phyloP scores from a whole-genome alignment of 768 basidiomycete genomes.

The Suillus decipiens region DNA sequence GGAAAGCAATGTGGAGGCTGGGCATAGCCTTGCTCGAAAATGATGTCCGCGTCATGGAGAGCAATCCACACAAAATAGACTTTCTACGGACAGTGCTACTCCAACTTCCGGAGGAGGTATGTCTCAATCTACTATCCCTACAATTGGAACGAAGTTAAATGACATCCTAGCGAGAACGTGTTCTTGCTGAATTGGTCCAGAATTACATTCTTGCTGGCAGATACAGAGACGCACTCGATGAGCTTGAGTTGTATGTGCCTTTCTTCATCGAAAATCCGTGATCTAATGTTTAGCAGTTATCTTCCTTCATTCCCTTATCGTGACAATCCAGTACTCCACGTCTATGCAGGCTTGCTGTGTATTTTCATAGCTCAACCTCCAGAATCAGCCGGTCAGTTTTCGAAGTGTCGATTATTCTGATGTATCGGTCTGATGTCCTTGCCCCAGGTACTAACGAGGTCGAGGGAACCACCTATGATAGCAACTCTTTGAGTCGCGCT shows the following conservation, averaged over 20 bases:
- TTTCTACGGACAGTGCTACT: constrained; percentile 74
- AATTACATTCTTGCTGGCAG: constrained; percentile 58
- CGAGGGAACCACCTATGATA: constrained; percentile 26
- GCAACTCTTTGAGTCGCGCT: constrained; percentile 47
- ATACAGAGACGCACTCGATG: constrained; percentile 75
- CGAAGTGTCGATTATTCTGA: constrained; percentile 3
- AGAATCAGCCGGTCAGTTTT: constrained; percentile 6
- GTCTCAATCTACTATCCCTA: constrained; percentile 22
- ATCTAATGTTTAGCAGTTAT: constrained; percentile 51
- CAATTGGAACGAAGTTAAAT: constrained; percentile 3
- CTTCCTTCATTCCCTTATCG: constrained; percentile 87
- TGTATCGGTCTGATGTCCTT: neutral
- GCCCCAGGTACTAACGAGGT: neutral
- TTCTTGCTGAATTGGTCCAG: constrained; percentile 76
- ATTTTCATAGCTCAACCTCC: constrained; percentile 60
- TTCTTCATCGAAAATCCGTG: constrained; percentile 6
- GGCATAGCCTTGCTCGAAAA: constrained; percentile 58
- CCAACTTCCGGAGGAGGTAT: constrained; percentile 65
- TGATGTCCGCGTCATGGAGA: constrained; percentile 29
- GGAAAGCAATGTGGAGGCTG: constrained; percentile 71
- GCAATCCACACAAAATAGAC: constrained; percentile 45
- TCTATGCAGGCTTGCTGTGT: constrained; percentile 78
- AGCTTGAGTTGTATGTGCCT: constrained; percentile 74
- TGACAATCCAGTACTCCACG: constrained; percentile 76
- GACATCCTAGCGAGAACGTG: constrained; percentile 59